phyloP scores from a whole-genome alignment of 2,329 filamentous ascomycete genomes.

The Ophiostoma triangulosporum region DNA sequence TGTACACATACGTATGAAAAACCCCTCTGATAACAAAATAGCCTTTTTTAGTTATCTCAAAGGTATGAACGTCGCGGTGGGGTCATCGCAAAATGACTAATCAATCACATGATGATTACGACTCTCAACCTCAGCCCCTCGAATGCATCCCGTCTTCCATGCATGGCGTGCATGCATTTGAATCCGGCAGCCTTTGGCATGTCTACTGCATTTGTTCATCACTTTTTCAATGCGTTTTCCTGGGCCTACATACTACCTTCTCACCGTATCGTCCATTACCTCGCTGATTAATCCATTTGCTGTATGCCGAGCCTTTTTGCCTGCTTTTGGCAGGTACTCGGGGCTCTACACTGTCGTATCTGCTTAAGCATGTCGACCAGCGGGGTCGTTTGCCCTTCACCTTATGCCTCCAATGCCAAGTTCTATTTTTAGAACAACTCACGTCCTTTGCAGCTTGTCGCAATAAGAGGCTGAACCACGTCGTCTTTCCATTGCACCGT shows the following conservation, averaged over 20 bases:
- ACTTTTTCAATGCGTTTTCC: background rate
- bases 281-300: background rate
- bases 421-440: slow-evolving; percentile 4
- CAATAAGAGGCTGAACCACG: background rate
- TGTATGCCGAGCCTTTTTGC: background rate
- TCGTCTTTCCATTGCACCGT: background rate
- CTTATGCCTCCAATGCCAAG: background rate
- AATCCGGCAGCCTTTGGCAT: background rate
- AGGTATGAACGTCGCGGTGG: too few species aligned
- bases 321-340: background rate
- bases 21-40: too few species aligned
- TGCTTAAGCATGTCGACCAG: background rate
- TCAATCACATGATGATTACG: background rate
- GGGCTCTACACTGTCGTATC: background rate
- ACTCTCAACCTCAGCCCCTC: background rate
- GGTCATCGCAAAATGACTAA: background rate
- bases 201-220: background rate
- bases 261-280: too few species aligned
- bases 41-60: too few species aligned
- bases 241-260: background rate
- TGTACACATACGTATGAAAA: too few species aligned
- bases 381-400: background rate
- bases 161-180: background rate
- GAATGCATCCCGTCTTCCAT: background rate
- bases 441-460: too few species aligned